Evolutionary conservation across 2,329 filamentous ascomycete genomes (phyloP).

Genomic region (Sarocladiaceae sp.): DNA sequence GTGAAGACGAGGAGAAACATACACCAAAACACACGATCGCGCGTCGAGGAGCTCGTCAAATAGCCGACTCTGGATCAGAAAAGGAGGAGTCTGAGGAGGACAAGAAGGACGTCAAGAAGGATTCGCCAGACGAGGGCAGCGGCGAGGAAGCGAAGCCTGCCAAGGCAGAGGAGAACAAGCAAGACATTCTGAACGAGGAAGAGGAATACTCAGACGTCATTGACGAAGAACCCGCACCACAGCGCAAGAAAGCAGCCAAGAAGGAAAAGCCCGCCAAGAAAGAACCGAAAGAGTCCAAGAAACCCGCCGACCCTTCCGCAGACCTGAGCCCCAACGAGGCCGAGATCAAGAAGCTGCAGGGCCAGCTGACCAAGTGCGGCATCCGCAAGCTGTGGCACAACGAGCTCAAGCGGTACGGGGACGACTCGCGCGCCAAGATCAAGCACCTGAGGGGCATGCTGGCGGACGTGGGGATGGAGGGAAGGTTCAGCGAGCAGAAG

Average conservation of each 20-base stretch:
- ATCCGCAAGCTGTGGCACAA: slow-evolving; percentile 87
- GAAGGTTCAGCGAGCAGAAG: slow-evolving; percentile 78
- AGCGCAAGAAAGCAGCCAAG: slow-evolving; percentile 41
- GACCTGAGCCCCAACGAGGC: slow-evolving; percentile 56
- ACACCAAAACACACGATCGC: background rate
- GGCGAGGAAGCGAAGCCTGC: slow-evolving; percentile 15
- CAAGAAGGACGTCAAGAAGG: slow-evolving; percentile 15
- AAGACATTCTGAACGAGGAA: slow-evolving; percentile 22
- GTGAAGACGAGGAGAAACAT: background rate
- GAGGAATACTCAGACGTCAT: slow-evolving; percentile 51
- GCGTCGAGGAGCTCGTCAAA: slow-evolving; percentile 10
- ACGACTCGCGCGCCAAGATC: slow-evolving; percentile 73
- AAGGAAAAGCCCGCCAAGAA: slow-evolving; percentile 20
- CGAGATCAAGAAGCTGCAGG: slow-evolving; percentile 83
- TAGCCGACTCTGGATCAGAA: slow-evolving; percentile 11
- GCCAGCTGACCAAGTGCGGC: slow-evolving; percentile 82
- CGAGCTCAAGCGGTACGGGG: slow-evolving; percentile 69
- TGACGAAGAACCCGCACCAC: slow-evolving; percentile 60
- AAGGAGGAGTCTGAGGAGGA: slow-evolving; percentile 14
- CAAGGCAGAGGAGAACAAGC: slow-evolving; percentile 16
- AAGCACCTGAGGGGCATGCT: slow-evolving; percentile 74
- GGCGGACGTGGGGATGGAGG: slow-evolving; percentile 77
- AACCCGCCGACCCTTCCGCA: slow-evolving; percentile 16
- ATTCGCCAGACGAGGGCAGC: slow-evolving; percentile 11
- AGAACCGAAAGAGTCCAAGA: slow-evolving; percentile 31